phyloP scores from a whole-genome alignment of 257 asterid species.

The Forsythia viridissima region DNA sequence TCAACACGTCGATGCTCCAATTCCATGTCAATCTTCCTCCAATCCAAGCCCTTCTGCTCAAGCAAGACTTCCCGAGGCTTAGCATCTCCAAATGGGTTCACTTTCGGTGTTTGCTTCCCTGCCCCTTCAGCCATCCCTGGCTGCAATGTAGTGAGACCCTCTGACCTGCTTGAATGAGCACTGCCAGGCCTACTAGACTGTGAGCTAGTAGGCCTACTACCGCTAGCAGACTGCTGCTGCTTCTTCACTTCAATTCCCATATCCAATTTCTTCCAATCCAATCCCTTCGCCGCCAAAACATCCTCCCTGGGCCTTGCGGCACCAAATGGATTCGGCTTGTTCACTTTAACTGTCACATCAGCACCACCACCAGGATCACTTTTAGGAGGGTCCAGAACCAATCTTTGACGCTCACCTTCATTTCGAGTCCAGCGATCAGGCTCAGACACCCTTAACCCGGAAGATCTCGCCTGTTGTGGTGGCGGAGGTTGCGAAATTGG shows the following conservation, averaged over 20 bases:
- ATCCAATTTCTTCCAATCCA: slow-evolving; percentile 95
- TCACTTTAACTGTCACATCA: slow-evolving; percentile 43
- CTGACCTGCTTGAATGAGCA: slow-evolving; percentile 63
- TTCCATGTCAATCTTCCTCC: slow-evolving; percentile 92
- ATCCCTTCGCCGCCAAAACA: slow-evolving; percentile 89
- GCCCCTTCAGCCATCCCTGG: slow-evolving; percentile 44
- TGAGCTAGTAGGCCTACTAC: slow-evolving; percentile 79
- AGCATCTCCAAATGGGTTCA: slow-evolving; percentile 95
- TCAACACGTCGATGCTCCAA: slow-evolving; percentile 76
- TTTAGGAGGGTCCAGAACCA: slow-evolving; percentile 40
- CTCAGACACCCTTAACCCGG: slow-evolving; percentile 44
- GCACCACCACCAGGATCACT: slow-evolving; percentile 34
- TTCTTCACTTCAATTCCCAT: slow-evolving; percentile 66
- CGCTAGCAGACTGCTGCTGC: slow-evolving; percentile 32
- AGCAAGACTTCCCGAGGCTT: slow-evolving; percentile 97
- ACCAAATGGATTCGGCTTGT: slow-evolving; percentile 90
- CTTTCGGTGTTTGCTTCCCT: slow-evolving; percentile 70
- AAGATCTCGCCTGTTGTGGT: slow-evolving; percentile 40
- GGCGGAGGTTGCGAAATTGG: slow-evolving; percentile 39
- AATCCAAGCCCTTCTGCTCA: slow-evolving; percentile 87
- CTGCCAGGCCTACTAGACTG: slow-evolving; percentile 89
- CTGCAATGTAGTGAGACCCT: slow-evolving; percentile 29
- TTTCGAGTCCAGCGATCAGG: slow-evolving; percentile 53
- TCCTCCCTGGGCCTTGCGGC: slow-evolving; percentile 97
- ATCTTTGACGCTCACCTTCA: slow-evolving; percentile 34